Base-by-base conservation (phyloP, 129 eudicot species). In the Flaveria robusta region DNA sequence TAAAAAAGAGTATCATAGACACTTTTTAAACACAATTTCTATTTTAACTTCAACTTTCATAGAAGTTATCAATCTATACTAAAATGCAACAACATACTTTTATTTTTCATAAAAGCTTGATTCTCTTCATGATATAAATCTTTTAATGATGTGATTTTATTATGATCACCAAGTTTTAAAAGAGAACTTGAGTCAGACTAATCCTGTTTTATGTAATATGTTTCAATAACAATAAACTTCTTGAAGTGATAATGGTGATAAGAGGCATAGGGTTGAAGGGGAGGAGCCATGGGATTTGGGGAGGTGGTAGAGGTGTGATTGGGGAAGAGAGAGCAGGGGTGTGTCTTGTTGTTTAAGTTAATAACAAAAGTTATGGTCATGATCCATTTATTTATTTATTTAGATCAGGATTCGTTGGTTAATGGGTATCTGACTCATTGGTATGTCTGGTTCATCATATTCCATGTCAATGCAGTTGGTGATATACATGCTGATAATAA, bases 401-500 rank as follows among this genome's bases (percentile, higher is more conserved):
- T n/a, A 5, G 19, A 18, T 16, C 19, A 8, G 23, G 62, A 34
- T 34, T 34, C 5, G 39, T 34, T 34, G 39, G 39, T 34, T 31
- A 34, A 34, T 34, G 39, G 39, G 7, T 29, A 34, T 34, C 39
- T 34, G 39, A 5, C 39, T 34, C 7, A 34, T 34, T 10, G 20
- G 64, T 56, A 20, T 15, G 43, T 29, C 19, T 27, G 20, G 43
- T 63, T 63, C 43, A 29, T 63, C 22, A 14, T 63, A 63, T 63
- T 63, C 45, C 45, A 27, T 63, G 68, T 63, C 20, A 9, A 58
- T 72, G 54, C 77, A 63, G 75, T 63, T 34, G 45, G 49, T 37
- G 81, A 67, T 34, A 76, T 81, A 64, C 58, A 74, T 51, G 51
- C 66, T 43, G 52, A 81, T 70, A 80, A 66, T 16, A 47, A 41